Evolutionary conservation across 768 basidiomycete genomes (phyloP).

Genomic region (Lactarius akahatsu): DNA sequence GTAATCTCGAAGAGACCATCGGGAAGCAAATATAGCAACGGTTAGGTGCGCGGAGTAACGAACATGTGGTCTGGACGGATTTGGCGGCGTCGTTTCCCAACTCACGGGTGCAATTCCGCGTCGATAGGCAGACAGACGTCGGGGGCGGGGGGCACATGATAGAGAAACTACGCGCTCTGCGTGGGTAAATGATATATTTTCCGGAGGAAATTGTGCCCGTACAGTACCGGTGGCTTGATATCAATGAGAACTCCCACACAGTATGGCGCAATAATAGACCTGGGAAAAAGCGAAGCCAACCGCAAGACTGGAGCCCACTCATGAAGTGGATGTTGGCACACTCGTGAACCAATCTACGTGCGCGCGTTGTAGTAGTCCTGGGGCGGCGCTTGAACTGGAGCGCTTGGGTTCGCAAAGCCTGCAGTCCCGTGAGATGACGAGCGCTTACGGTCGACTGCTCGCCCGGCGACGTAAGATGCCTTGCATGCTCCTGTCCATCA

Average conservation of each 20-base stretch:
- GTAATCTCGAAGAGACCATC: background rate
- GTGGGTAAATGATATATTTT: background rate
- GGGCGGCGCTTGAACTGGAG: background rate
- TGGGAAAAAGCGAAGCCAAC: background rate
- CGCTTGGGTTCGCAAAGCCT: background rate
- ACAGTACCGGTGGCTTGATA: background rate
- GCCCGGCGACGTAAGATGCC: background rate
- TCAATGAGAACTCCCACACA: background rate
- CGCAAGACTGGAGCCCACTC: background rate
- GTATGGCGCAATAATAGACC: background rate
- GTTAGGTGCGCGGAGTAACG: background rate
- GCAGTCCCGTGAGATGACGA: background rate
- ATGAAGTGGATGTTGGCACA: background rate
- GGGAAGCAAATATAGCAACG: background rate
- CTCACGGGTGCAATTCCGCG: background rate
- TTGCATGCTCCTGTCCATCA: background rate
- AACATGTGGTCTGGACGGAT: background rate
- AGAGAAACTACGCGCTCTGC: background rate
- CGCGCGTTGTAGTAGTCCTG: background rate
- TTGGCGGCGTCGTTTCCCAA: constrained; percentile 1
- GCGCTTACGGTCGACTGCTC: background rate
- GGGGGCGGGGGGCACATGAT: background rate
- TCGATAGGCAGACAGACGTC: background rate
- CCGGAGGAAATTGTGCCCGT: background rate
- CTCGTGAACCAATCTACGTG: background rate